Percentiles rank a stretch among this genome's conserved stretches.
Conservation (phyloP, 2,329 filamentous ascomycete genomes). For the Dactylellina cionopaga region DNA sequence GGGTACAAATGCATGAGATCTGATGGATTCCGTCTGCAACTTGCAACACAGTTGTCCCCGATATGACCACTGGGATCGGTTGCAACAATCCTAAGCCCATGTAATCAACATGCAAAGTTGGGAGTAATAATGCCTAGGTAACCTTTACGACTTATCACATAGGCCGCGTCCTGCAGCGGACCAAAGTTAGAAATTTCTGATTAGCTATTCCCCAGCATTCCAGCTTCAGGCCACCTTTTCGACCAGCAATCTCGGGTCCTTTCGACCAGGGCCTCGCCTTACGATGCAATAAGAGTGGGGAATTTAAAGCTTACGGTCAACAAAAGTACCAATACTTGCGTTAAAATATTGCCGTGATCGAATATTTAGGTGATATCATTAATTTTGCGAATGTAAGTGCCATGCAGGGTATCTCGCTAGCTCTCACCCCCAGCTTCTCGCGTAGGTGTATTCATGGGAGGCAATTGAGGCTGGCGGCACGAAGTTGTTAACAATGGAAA, state of each 20-base stretch:
- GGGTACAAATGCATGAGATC: conserved; percentile 28
- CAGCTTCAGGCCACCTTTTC: not conserved
- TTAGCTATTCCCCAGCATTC: not conserved
- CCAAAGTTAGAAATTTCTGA: not conserved
- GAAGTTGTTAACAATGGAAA: conserved; percentile 34
- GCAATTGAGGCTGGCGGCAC: conserved; percentile 35
- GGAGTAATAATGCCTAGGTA: too few relatives aligned
- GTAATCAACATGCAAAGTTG: too few relatives aligned
- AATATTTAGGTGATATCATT: conserved; percentile 19
- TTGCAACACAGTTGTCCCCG: conserved; percentile 20
- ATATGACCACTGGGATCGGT: not conserved
- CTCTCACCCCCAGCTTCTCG: too few relatives aligned
- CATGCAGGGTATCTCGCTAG: not conserved
- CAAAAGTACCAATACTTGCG: conserved; percentile 15
- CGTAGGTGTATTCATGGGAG: too few relatives aligned
- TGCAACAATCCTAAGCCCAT: too few relatives aligned
- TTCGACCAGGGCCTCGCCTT: conserved; percentile 40
- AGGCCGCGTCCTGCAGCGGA: conserved; percentile 13
- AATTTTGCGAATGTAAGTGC: conserved; percentile 1
- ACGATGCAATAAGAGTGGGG: conserved; percentile 29
- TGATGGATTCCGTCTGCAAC: conserved; percentile 7
- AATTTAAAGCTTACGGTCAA: not conserved
- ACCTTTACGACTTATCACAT: conserved; percentile 23
- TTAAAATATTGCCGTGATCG: conserved; percentile 23
- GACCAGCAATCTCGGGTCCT: conserved; percentile 15